phyloP scores from a whole-genome alignment of 192 early-diverging fungal species.

The Backusella luteola region DNA sequence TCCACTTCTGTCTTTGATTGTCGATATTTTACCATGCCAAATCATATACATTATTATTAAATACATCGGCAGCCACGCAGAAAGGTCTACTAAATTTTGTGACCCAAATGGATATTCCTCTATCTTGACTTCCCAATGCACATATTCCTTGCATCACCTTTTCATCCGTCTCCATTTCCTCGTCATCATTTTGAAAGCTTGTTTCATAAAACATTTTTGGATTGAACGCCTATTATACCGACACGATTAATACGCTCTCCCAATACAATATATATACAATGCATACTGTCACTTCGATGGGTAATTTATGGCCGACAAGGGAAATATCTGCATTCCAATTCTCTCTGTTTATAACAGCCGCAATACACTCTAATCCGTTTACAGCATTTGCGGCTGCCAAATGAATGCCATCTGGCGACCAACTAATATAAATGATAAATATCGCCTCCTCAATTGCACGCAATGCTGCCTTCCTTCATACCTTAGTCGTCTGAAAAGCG shows the following conservation, averaged over 20 bases:
- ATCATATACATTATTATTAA: constrained; percentile 84
- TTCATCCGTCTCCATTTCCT: background rate
- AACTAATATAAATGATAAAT: constrained; percentile 48
- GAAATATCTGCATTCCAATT: constrained; percentile 78
- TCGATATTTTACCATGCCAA: constrained; percentile 66
- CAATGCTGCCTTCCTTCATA: constrained; percentile 10
- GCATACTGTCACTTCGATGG: constrained; percentile 82
- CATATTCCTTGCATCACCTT: constrained; percentile 57
- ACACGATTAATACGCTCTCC: background rate
- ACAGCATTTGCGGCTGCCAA: constrained; percentile 92
- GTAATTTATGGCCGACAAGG: constrained; percentile 85
- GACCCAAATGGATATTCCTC: constrained; percentile 85
- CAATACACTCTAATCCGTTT: constrained; percentile 73
- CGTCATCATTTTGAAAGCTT: constrained; percentile 16
- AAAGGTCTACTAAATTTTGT: constrained; percentile 72
- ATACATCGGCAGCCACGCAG: constrained; percentile 69
- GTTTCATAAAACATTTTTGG: constrained; percentile 68
- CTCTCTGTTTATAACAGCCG: constrained; percentile 75
- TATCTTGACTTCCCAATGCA: constrained; percentile 88
- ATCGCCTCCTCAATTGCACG: background rate
- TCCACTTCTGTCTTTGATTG: background rate
- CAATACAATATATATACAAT: background rate
- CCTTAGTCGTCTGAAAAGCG: constrained; percentile 89
- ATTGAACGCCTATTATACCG: constrained; percentile 61
- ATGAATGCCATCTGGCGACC: constrained; percentile 90